Evolutionary conservation across 306 rosid species (phyloP), one percentile per base, ranked within the genome.

Genomic region (Castanea crenata): DNA sequence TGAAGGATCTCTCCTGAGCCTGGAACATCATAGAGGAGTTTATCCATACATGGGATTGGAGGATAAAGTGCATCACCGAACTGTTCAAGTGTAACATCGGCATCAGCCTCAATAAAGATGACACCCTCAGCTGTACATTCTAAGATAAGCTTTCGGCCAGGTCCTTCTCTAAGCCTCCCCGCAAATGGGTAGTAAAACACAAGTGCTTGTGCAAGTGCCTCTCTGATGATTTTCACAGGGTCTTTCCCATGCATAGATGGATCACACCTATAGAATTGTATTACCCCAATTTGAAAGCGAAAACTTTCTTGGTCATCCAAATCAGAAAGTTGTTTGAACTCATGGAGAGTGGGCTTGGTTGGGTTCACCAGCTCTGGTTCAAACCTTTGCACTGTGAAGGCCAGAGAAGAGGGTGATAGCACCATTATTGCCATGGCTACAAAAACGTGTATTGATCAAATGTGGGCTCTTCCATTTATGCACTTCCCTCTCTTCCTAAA

Each of bases 121-220:
- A 41, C 49, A 41, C 49, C 49, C 49, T 41, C 49, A 41, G 6
- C 49, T 6, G 49, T 41, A 41, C 49, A 41, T 51, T n/a, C 52
- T 54, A 12, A 7, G 5, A 31, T 54, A 18, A 86, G 67, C 71
- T 80, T 84, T 16, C 87, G 63, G 13, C 31, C 31, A 15, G 78
- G 69, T 10, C 78, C 84, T 71, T 81, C 88, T 25, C 85, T 20
- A 2, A 85, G 75, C 80, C 88, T 74, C 1, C 88, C 88, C 0
- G 85, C 85, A 4, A 85, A 85, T 11, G 88, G 85, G 34, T 85
- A 85, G 78, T 85, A 85, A 25, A 69, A 77, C 71, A 85, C 83
- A 0, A 85, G 75, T 8, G 88, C 9, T 11, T 78, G 20, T 19
- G 83, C 70, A 20, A 85, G 18, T 16, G 88, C 88, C 41, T 81